phyloP scores from a whole-genome alignment of 805 yeast genomes.

The Schwanniomyces vanrijiae region DNA sequence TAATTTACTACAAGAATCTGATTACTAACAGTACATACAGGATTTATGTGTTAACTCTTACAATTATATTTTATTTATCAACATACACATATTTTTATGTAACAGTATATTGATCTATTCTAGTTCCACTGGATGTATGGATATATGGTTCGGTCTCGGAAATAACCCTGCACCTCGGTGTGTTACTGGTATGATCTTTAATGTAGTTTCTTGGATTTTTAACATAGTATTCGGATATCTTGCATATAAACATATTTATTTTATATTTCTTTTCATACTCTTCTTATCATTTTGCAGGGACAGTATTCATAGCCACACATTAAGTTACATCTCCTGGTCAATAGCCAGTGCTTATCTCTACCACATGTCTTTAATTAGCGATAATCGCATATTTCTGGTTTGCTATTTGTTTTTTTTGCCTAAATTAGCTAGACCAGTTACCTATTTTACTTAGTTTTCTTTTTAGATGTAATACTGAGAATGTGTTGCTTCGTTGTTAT shows the following conservation, averaged over 20 bases:
- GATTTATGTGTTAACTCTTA: background rate
- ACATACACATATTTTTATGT: background rate
- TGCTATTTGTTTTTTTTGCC: no score
- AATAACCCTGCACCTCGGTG: background rate
- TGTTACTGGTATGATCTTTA: background rate
- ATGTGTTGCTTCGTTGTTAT: no score
- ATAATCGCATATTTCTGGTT: no score
- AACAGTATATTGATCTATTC: background rate
- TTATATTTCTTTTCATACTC: no score
- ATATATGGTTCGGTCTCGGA: background rate
- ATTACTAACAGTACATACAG: slow-evolving; percentile 2
- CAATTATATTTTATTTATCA: background rate
- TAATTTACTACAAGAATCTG: slow-evolving; percentile 2
- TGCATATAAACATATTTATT: background rate
- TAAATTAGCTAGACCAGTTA: no score
- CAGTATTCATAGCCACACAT: background rate
- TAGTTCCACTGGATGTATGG: no score
- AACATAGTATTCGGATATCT: background rate
- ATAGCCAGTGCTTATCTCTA: background rate
- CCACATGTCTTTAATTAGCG: no score
- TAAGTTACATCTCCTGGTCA: background rate
- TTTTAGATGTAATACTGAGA: no score
- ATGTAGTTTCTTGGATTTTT: no score
- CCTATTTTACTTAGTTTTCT: no score
- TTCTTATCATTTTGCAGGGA: background rate